phyloP scores from a whole-genome alignment of 768 basidiomycete genomes.

The Melanogaster broomeanus region DNA sequence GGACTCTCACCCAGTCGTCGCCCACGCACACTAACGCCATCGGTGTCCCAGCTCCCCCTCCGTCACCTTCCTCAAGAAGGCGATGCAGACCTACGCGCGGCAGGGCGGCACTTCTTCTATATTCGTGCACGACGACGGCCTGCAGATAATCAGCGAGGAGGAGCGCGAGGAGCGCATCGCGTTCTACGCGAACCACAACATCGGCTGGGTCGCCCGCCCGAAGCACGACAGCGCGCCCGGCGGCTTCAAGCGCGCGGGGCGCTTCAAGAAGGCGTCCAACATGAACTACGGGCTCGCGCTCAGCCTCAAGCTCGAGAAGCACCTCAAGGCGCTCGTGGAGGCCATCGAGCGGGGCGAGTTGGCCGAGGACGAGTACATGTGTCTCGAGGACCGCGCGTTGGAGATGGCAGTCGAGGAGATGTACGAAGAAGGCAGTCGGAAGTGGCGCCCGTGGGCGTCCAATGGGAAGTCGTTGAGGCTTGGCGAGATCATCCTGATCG shows the following conservation, averaged over 20 bases:
- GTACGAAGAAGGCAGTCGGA: conserved; percentile 55
- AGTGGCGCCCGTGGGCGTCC: conserved; percentile 74
- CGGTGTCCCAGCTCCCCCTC: conserved; percentile 57
- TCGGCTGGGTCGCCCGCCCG: conserved; percentile 63
- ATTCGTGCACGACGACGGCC: conserved; percentile 62
- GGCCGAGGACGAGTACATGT: conserved; percentile 36
- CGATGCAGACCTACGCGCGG: conserved; percentile 66
- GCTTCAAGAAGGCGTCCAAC: conserved; percentile 94
- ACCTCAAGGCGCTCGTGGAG: conserved; percentile 47
- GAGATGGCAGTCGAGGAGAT: conserved; percentile 75
- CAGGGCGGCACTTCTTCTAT: conserved; percentile 62
- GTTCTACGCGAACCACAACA: conserved; percentile 58
- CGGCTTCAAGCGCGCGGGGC: conserved; percentile 51
- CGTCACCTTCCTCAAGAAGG: conserved; percentile 66
- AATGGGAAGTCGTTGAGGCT: conserved; percentile 77
- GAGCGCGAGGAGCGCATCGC: conserved; percentile 49
- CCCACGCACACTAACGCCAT: neutral
- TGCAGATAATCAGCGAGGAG: conserved; percentile 48
- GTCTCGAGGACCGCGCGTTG: conserved; percentile 70
- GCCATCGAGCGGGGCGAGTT: conserved; percentile 42
- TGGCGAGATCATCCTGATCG: conserved; percentile 79
- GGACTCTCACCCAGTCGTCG: neutral
- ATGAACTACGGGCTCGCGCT: conserved; percentile 76
- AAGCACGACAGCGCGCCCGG: conserved; percentile 36
- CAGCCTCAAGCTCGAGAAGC: conserved; percentile 36